Evolutionary conservation across 140 eudicot genomes (phyloP).

Genomic region (Anethum foeniculum): DNA sequence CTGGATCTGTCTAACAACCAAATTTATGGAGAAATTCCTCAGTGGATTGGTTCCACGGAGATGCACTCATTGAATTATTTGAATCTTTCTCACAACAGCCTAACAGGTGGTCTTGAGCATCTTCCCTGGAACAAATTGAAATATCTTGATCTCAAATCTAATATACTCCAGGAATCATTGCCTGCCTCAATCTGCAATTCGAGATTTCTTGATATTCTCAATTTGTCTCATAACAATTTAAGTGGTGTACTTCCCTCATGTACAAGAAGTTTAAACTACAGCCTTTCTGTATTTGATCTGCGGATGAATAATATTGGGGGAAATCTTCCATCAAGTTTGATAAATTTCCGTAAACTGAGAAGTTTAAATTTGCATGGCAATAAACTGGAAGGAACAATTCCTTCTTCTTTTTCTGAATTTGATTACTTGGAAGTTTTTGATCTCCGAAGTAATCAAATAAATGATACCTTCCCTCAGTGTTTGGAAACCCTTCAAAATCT

Average conservation of each 20-base stretch:
- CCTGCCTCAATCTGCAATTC: conserved; percentile 8
- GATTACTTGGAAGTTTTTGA: not conserved
- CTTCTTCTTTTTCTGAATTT: not conserved
- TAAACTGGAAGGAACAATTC: not conserved
- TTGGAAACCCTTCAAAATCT: conserved; percentile 7
- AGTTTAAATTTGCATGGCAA: not conserved
- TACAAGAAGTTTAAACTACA: not conserved
- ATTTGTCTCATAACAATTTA: conserved; percentile 7
- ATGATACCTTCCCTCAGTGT: not conserved
- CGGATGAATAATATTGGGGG: not conserved
- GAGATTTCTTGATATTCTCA: not conserved
- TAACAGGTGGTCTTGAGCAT: conserved; percentile 4
- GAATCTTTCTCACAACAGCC: not conserved
- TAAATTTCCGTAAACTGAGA: not conserved
- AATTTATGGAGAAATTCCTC: conserved; percentile 18
- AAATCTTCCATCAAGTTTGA: not conserved
- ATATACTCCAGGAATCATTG: not conserved
- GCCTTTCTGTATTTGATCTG: not conserved
- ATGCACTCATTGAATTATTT: not conserved
- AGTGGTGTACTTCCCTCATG: not conserved
- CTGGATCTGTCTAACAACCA: conserved; percentile 28
- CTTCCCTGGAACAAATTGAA: not conserved
- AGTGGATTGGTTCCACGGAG: not conserved
- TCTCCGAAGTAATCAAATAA: not conserved
- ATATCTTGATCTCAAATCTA: not conserved